Evolutionary conservation across 495 filamentous ascomycete genomes (phyloP), one percentile per base, ranked within the genome.

Genomic region (Penicillium tannophilum): DNA sequence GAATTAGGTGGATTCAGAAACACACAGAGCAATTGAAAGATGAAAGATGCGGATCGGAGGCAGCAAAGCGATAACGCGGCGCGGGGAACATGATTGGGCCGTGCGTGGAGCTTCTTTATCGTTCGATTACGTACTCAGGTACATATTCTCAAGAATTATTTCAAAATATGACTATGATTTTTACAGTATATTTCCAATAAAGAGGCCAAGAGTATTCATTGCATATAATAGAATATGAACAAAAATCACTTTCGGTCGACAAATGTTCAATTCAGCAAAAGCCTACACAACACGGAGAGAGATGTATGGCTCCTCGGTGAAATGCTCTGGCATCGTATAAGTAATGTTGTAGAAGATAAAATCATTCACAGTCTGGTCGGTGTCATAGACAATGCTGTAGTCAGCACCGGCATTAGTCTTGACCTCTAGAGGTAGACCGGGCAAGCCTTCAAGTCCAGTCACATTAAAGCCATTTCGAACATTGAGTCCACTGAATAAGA

Each of bases 291-390:
- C 58, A 31, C 64, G 54, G 14, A 76, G 58, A 14, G 64, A 54
- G 10, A 76, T 59, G 30, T 60, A 70, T 43, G 73, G 70, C 11
- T 54, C 52, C 6, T 55, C 71, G 0, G 62, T 67, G 23, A 64
- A 68, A 46, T 55, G 52, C 20, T 47, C 52, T 9, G 71, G 70
- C 62, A 76, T 70, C 6, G 66, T 59, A 48, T 70, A 73, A 10
- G 73, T 74, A 19, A 76, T 60, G 39, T 74, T 72, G 63, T 70
- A 76, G 53, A 70, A 78, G 46, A 68, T 68, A 7, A 73, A 69
- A 12, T 73, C 75, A 41, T 69, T 68, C 2, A 63, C 72, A 11
- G 58, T 63, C n/a, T 50, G 54, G 20, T 58, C 53, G 8, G 62
- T 59, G 30, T 62, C 33, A 19, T 65, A 64, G 6, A 60, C 55